Base-by-base conservation (phyloP, 1,284 basidiomycete genomes). In the Cerioporus squamosus region DNA sequence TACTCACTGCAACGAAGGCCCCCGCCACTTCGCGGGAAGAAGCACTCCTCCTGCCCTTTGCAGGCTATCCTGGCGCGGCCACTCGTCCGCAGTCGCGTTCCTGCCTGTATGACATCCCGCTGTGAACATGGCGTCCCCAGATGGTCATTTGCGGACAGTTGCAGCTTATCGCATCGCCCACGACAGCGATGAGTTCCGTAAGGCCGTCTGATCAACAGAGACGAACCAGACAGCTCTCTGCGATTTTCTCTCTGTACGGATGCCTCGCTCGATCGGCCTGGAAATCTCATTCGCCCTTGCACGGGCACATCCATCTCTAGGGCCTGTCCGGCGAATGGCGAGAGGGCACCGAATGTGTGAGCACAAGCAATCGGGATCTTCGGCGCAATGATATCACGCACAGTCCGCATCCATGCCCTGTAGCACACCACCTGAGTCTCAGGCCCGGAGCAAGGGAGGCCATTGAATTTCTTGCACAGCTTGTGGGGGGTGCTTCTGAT, bases 401-500 rank as follows among this genome's bases (percentile, higher is more conserved):
- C 31, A 26, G 54, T 57, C 57, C 57, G 57, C 58, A 51, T 53
- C 48, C 38, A 49, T 45, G 7, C 14, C 29, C 9, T 46, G 33
- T 17, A 18, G 26, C 26, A 42, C 45, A 39, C 45, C 33, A 33
- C 33, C 51, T n/a, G n/a, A n/a, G n/a, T 39, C 44, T 29, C 61
- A 62, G 55, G 55, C 31, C 57, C 55, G 57, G 57, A 20, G 49
- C 54, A 51, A 59, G 44, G 44, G 53, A 49, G 46, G 45, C 53
- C 52, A 63, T 58, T 57, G 45, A 55, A 45, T 57, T 43, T 55
- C 33, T 46, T 55, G 61, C 61, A 63, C 61, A 63, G 61, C 61
- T 60, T 62, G 57, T 29, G 40, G 48, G 48, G n/a, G n/a, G n/a
- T n/a, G 55, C 61, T 63, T 63, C 61, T 58, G 58, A 60, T 63